These are phyloP conservation scores for Forsythia suspensa DNA, from an alignment of 257 asterid species.

Conservation along the genomic window DNA sequence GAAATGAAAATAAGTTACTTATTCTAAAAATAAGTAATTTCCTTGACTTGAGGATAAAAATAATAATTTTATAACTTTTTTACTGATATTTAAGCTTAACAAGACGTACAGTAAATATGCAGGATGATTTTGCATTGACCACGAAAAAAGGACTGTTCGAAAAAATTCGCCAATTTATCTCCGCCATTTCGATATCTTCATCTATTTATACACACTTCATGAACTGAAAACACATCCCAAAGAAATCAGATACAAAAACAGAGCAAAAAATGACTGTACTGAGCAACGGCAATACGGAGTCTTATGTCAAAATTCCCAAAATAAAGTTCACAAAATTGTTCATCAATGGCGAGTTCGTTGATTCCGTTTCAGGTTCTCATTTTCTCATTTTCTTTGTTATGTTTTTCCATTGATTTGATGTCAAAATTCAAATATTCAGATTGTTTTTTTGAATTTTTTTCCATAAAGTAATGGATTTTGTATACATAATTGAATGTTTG, in stretches of 20 bases:
- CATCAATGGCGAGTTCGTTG: constrained; percentile 69
- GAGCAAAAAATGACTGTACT: constrained; percentile 22
- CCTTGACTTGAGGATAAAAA: no score
- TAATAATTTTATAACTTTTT: no score
- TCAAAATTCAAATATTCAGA: not conserved
- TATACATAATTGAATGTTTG: not conserved
- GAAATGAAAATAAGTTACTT: no score
- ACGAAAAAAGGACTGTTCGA: not conserved
- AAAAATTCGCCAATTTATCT: not conserved
- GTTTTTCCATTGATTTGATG: not conserved
- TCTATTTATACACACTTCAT: not conserved
- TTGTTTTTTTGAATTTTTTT: not conserved
- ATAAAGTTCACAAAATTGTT: constrained; percentile 66
- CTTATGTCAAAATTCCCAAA: constrained; percentile 34
- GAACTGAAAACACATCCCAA: not conserved
- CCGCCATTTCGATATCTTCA: not conserved
- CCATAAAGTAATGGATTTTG: not conserved
- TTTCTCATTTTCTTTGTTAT: not conserved
- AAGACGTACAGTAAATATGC: not conserved
- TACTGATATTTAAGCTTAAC: no score
- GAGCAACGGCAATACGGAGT: constrained; percentile 23
- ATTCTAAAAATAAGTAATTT: no score
- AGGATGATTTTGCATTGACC: not conserved
- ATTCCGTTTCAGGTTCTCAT: constrained; percentile 55
- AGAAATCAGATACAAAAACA: not conserved